Base-by-base conservation (phyloP, 345 rosid genomes). In the Abelmoschus esculentus region DNA sequence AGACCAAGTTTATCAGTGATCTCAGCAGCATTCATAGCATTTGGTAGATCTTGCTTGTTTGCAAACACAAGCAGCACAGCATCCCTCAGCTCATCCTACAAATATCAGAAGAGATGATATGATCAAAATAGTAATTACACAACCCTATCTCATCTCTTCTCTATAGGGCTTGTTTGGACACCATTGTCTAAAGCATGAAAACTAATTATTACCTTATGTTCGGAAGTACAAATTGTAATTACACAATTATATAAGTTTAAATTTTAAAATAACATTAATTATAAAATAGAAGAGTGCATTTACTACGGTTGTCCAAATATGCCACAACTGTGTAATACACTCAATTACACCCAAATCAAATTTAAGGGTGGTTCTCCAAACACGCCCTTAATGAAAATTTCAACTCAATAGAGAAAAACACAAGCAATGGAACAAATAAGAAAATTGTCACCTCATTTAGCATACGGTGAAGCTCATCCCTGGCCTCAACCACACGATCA, bases 401-500 rank as follows among this genome's bases (percentile, higher is more conserved):
- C 26, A 53, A 53, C 56, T n/a, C 26, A 17, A n/a, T 7, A 53
- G 4, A 53, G 11, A 6, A 49, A 53, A 49, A 49, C 7, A 1
- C 2, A 5, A n/a, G n/a, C 22, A 12, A 49, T 14, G 15, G 54
- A n/a, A 26, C 56, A 53, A 53, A 53, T 2, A 53, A 53, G 56
- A 10, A 17, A n/a, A 53, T 3, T 1, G 26, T 7, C 22, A 53
- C 56, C 56, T 53, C 56, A 53, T 53, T 53, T 53, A 53, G 56
- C 56, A 53, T 53, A 53, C 56, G 56, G 26, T 53, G 56, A 53
- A 53, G 56, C 56, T 53, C 56, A 53, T 53, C 56, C 56, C 56
- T 53, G 22, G 56, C 56, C 56, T 53, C 56, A 5, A 53, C 56
- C 56, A 17, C 56, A 53, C 56, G 56, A 17, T 53, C 56, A 53